A percentile compares a stretch with the other conserved stretches of the same genome.
Conservation (phyloP, 2,329 filamentous ascomycete species). For the Talaromyces marneffei region DNA sequence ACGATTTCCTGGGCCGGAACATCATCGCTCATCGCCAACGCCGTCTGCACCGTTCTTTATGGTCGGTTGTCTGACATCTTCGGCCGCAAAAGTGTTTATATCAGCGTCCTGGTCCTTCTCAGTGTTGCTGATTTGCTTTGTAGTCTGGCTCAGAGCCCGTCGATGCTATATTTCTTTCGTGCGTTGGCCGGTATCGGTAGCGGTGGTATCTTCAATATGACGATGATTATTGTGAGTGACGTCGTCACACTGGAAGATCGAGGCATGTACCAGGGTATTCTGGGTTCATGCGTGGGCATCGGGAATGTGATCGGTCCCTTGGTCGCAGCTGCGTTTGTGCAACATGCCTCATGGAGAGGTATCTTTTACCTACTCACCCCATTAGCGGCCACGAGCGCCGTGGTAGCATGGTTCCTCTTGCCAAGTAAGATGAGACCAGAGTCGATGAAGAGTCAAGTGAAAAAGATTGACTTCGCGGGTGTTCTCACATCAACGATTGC, state of each 20-base stretch:
- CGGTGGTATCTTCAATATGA: slow-evolving; percentile 54
- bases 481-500: slow-evolving; percentile 50
- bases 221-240: slow-evolving; percentile 59
- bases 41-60: slow-evolving; percentile 60
- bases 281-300: slow-evolving; percentile 41
- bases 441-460: slow-evolving; percentile 44
- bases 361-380: slow-evolving; percentile 51
- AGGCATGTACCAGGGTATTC: slow-evolving; percentile 50
- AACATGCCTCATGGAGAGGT: slow-evolving; percentile 41
- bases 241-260: slow-evolving; percentile 54
- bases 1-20: slow-evolving; percentile 66
- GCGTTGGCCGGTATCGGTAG: slow-evolving; percentile 57
- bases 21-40: slow-evolving; percentile 61
- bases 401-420: slow-evolving; percentile 47
- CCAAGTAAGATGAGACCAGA: slow-evolving; percentile 47
- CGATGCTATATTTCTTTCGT: slow-evolving; percentile 58
- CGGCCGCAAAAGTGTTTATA: slow-evolving; percentile 54
- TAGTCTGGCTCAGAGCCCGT: slow-evolving; percentile 50
- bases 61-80: slow-evolving; percentile 58
- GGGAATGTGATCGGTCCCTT: slow-evolving; percentile 46
- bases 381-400: slow-evolving; percentile 43
- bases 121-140: slow-evolving; percentile 55
- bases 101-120: slow-evolving; percentile 50
- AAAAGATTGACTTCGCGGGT: slow-evolving; percentile 56
- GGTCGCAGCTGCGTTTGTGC: slow-evolving; percentile 43